These are phyloP conservation scores for Pseudogymnoascus sp. DNA, from an alignment of 2,329 filamentous ascomycete genomes.

Conservation along the genomic window DNA sequence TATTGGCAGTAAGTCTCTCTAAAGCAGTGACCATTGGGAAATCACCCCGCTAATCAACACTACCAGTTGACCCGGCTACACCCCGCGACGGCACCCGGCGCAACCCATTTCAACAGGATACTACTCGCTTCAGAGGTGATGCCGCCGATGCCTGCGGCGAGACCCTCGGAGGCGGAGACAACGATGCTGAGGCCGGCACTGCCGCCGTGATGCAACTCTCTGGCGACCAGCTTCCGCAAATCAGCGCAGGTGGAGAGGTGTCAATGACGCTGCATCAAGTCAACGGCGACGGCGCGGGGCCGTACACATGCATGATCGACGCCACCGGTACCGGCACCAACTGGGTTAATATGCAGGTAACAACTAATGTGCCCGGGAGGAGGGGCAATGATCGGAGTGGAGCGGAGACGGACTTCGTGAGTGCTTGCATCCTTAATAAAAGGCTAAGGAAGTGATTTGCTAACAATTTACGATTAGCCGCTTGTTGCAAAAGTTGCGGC, in stretches of 20 bases:
- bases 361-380: constrained; percentile 42
- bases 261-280: constrained; percentile 60
- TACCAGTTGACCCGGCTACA: constrained; percentile 44
- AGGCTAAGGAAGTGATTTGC: neutral
- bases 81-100: constrained; percentile 55
- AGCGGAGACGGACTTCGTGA: constrained; percentile 29
- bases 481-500: constrained; percentile 51
- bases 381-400: constrained; percentile 38
- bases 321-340: constrained; percentile 46
- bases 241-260: constrained; percentile 48
- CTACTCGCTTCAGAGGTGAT: constrained; percentile 52
- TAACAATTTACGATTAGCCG: constrained; percentile 31
- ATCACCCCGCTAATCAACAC: constrained; percentile 26
- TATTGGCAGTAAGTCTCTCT: constrained; percentile 37
- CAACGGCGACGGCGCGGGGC: constrained; percentile 57
- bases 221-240: constrained; percentile 50
- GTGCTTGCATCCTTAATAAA: constrained; percentile 6
- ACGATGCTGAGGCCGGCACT: constrained; percentile 50
- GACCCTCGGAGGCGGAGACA: constrained; percentile 49
- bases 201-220: constrained; percentile 49
- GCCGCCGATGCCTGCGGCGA: constrained; percentile 48
- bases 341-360: constrained; percentile 48
- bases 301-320: constrained; percentile 52
- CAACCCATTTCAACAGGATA: constrained; percentile 56
- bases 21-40: neutral